Conservation (phyloP, 148 eudicot genomes). For the Linanthus parryae region DNA sequence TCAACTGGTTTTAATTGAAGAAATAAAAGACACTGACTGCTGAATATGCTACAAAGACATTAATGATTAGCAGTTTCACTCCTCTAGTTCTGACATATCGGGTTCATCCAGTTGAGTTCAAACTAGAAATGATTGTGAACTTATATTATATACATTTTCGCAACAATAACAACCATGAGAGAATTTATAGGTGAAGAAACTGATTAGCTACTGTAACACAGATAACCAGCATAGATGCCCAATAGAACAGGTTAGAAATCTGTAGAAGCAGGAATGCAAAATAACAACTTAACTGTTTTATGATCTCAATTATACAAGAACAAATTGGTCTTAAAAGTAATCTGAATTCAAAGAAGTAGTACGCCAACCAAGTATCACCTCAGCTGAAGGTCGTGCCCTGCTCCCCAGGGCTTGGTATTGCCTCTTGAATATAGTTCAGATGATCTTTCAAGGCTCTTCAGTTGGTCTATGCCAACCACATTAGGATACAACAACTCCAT, state of each 20-base stretch:
- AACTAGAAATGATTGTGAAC: too few relatives aligned
- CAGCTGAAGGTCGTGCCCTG: constrained; percentile 75
- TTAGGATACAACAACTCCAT: constrained; percentile 74
- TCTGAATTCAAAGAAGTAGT: background rate
- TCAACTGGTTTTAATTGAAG: background rate
- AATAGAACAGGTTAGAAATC: background rate
- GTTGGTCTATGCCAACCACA: constrained; percentile 73
- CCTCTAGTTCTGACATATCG: too few relatives aligned
- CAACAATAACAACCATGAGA: background rate
- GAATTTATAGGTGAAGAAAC: background rate
- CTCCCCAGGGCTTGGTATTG: constrained; percentile 72
- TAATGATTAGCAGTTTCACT: too few relatives aligned
- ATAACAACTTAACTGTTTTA: background rate
- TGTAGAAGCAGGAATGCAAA: constrained; percentile 1
- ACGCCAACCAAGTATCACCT: constrained; percentile 38
- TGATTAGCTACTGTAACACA: background rate
- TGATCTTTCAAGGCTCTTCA: constrained; percentile 43
- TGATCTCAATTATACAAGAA: background rate
- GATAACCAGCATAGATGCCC: background rate
- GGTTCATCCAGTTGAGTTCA: too few relatives aligned
- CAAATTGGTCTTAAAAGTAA: constrained; percentile 1
- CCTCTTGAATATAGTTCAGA: constrained; percentile 37
- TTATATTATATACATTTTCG: too few relatives aligned
- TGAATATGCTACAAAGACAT: too few relatives aligned
- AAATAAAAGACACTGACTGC: too few relatives aligned